Conservation (phyloP, 108 stramenopile genomes). For the Skeletonema marinoi region DNA sequence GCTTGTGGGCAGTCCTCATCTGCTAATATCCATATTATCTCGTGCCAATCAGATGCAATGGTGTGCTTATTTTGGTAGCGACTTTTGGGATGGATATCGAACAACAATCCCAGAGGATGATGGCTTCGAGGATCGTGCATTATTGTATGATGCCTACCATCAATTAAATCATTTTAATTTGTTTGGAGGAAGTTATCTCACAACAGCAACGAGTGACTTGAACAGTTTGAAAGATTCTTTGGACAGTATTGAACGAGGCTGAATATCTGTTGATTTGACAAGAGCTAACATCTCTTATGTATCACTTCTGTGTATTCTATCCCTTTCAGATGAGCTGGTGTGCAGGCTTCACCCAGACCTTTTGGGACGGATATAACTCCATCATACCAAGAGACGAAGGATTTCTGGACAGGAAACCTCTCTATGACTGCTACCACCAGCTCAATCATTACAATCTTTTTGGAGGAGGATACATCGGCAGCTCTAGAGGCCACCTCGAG, state of each 20-base stretch:
- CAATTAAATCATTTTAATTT: conserved; percentile 60
- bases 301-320: not conserved
- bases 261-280: not conserved
- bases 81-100: conserved; percentile 49
- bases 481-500: conserved; percentile 48
- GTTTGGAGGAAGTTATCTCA: conserved; percentile 48
- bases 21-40: not conserved
- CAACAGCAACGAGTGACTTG: conserved; percentile 24
- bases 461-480: conserved; percentile 53
- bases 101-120: conserved; percentile 36
- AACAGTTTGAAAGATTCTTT: conserved; percentile 18
- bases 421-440: conserved; percentile 69
- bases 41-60: conserved; percentile 26
- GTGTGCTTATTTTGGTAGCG: conserved; percentile 39
- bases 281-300: not conserved
- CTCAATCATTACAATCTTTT: conserved; percentile 71
- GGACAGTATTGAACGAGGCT: conserved; percentile 10
- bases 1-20: not conserved
- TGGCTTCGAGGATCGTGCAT: conserved; percentile 41
- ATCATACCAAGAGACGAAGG: conserved; percentile 54
- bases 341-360: conserved; percentile 34
- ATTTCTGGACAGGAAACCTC: conserved; percentile 49
- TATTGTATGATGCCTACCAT: conserved; percentile 53
- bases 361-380: conserved; percentile 57
- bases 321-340: conserved; percentile 63